Conservation (phyloP, 306 rosid genomes). For the Trifolium pratense region DNA sequence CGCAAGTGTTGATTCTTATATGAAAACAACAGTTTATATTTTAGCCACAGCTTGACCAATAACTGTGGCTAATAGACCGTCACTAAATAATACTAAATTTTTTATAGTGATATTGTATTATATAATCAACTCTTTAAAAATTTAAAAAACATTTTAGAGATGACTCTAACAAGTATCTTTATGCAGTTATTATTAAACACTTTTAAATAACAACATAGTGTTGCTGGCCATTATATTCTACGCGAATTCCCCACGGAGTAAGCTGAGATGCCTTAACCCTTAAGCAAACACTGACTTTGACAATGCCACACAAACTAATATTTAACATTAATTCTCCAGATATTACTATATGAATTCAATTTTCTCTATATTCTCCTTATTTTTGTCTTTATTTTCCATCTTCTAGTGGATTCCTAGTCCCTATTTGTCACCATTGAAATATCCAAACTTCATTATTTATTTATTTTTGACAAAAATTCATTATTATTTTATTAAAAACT, state of each 20-base stretch:
- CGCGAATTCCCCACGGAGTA: conserved; percentile 36
- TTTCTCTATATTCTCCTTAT: neutral
- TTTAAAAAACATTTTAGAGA: too few species aligned
- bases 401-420: conserved; percentile 35
- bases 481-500: neutral
- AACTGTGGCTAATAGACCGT: too few species aligned
- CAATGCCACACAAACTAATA: conserved; percentile 9
- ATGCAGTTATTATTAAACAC: too few species aligned
- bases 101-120: too few species aligned
- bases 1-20: too few species aligned
- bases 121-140: too few species aligned
- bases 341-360: neutral
- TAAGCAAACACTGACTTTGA: conserved; percentile 43
- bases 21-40: too few species aligned
- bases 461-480: neutral
- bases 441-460: conserved; percentile 9
- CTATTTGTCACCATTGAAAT: conserved; percentile 33
- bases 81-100: too few species aligned
- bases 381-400: conserved; percentile 14
- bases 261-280: conserved; percentile 46
- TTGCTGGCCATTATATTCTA: neutral
- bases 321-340: neutral
- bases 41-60: too few species aligned
- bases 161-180: too few species aligned
- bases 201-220: too few species aligned